Conservation (phyloP, 2,329 filamentous ascomycete species). For the Venturia pyrina region DNA sequence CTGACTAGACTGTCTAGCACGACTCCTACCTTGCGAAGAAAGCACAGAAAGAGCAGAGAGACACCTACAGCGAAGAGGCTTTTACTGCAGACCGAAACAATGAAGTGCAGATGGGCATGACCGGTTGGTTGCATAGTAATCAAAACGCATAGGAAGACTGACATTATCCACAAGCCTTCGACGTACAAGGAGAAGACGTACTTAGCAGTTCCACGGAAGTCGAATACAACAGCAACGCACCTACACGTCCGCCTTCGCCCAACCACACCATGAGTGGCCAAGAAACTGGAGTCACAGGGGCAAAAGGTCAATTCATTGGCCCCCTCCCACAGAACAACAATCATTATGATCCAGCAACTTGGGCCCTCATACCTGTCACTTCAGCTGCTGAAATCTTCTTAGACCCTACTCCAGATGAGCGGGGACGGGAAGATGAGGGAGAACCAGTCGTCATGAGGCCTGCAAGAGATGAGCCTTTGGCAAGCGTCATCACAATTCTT, state of each 20-base stretch:
- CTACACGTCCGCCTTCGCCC: neutral
- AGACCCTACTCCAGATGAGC: constrained; percentile 38
- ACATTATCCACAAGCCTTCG: neutral
- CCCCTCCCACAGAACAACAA: constrained; percentile 8
- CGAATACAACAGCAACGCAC: neutral
- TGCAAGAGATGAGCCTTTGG: constrained; percentile 43
- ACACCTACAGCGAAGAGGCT: neutral
- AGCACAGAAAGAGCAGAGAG: neutral
- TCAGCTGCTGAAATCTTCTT: constrained; percentile 43
- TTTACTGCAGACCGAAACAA: neutral
- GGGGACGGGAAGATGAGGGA: constrained; percentile 31
- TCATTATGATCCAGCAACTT: constrained; percentile 23
- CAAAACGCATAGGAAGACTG: neutral
- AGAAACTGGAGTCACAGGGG: neutral
- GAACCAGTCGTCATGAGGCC: constrained; percentile 51
- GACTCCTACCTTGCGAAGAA: neutral
- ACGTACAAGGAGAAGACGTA: neutral
- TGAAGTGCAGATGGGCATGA: neutral
- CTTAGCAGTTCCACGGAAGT: neutral
- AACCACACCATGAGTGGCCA: neutral
- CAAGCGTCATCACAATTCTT: constrained; percentile 50
- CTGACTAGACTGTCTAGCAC: neutral
- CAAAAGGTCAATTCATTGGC: constrained; percentile 5
- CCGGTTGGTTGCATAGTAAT: neutral
- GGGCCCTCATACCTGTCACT: constrained; percentile 43